phyloP scores from a whole-genome alignment of 2,329 filamentous ascomycete genomes.

The Diplodia seriata region DNA sequence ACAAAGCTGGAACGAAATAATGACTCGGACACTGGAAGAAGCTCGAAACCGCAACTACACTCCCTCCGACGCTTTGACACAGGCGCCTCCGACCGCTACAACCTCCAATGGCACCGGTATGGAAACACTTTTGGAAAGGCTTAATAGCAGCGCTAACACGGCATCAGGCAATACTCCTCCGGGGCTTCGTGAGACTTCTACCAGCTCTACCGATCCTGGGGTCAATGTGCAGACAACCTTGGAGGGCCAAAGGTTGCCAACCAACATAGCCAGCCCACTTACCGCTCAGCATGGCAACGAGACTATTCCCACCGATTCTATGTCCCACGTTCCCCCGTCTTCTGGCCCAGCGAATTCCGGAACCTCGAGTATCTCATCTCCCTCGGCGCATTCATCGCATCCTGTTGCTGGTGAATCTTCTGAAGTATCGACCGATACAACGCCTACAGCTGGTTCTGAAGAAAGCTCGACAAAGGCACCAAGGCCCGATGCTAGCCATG shows the following conservation, averaged over 20 bases:
- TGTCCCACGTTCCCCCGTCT: background rate
- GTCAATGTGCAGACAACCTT: background rate
- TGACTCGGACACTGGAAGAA: conserved; percentile 20
- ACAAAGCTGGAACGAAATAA: conserved; percentile 27
- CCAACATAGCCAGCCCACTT: background rate
- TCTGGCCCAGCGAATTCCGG: background rate
- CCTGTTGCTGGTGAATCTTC: background rate
- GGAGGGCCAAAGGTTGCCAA: background rate
- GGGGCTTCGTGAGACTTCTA: background rate
- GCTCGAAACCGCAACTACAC: conserved; percentile 13
- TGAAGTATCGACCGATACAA: background rate
- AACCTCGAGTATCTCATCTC: background rate
- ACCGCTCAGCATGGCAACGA: background rate
- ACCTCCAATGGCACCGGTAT: background rate
- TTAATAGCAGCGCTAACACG: background rate
- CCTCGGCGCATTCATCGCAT: background rate
- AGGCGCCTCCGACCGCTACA: background rate
- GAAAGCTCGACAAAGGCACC: background rate
- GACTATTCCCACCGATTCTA: background rate
- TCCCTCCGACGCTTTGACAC: background rate
- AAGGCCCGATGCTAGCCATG: background rate
- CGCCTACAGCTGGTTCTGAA: background rate
- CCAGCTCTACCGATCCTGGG: background rate
- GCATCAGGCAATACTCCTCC: background rate
- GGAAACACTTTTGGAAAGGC: background rate